Evolutionary conservation across 2,329 filamentous ascomycete genomes (phyloP).

Genomic region (Penicillium sp.): DNA sequence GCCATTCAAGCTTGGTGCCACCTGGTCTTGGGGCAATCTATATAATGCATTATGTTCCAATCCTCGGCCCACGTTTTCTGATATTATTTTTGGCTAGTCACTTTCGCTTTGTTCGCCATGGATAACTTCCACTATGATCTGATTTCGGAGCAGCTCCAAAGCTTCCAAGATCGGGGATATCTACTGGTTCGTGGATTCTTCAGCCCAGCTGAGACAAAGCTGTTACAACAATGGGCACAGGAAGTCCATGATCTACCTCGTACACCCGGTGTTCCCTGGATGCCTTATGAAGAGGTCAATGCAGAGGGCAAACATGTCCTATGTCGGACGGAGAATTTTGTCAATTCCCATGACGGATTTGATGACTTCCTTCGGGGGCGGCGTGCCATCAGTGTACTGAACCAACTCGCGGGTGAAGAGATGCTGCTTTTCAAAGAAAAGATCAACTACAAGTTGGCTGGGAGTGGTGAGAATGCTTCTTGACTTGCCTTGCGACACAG

Average conservation of each 20-base stretch:
- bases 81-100: background rate
- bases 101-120: conserved; percentile 7
- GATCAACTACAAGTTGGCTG: conserved; percentile 45
- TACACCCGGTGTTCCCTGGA: conserved; percentile 27
- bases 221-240: conserved; percentile 32
- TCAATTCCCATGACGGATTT: conserved; percentile 34
- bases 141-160: conserved; percentile 21
- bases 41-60: background rate
- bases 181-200: conserved; percentile 28
- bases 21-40: background rate
- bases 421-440: conserved; percentile 48
- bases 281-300: conserved; percentile 39
- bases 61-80: background rate
- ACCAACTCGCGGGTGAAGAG: conserved; percentile 36
- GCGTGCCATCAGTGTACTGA: conserved; percentile 29
- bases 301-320: conserved; percentile 29
- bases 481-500: background rate
- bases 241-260: conserved; percentile 37
- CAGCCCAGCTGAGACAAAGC: conserved; percentile 15
- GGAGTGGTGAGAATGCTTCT: conserved; percentile 29
- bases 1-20: background rate
- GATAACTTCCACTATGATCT: conserved; percentile 21
- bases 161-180: conserved; percentile 31
- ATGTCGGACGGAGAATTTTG: conserved; percentile 37
- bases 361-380: conserved; percentile 37